phyloP scores from a whole-genome alignment of 2,329 filamentous ascomycete species.

The Phoma sp. region DNA sequence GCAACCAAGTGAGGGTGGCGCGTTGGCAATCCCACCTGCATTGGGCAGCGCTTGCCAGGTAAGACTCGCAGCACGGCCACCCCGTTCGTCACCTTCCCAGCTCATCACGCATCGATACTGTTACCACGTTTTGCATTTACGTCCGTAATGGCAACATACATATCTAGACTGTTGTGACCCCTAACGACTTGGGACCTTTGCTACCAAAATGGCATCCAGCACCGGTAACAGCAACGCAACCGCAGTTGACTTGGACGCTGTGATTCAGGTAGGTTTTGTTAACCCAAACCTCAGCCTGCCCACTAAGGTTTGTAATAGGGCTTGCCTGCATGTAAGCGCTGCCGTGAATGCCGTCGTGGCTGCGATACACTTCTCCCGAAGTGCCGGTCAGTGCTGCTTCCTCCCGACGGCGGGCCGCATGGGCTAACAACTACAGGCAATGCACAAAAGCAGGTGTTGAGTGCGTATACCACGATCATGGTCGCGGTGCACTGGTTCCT shows the following conservation, averaged over 20 bases:
- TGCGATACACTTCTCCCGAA: conserved; percentile 48
- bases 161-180: not conserved
- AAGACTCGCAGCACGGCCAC: conserved; percentile 15
- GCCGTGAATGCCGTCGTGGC: conserved; percentile 46
- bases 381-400: conserved; percentile 33
- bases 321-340: conserved; percentile 46
- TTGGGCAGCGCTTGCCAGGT: conserved; percentile 27
- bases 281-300: not conserved
- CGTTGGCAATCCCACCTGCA: conserved; percentile 20
- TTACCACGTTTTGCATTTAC: not conserved
- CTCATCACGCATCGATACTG: conserved; percentile 7
- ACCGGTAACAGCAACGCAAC: conserved; percentile 9
- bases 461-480: conserved; percentile 47
- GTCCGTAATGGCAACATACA: conserved; percentile 3
- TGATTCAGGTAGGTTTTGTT: conserved; percentile 28
- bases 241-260: conserved; percentile 27
- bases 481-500: conserved; percentile 39
- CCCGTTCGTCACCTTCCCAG: conserved; percentile 14
- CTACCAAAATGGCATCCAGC: conserved; percentile 10
- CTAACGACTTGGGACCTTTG: not conserved
- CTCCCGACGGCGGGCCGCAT: not conserved
- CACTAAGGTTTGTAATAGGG: conserved; percentile 24
- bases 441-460: conserved; percentile 47
- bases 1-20: conserved; percentile 9
- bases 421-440: conserved; percentile 35